Percentiles rank a stretch among this genome's conserved stretches.
Conservation (phyloP, 768 basidiomycete genomes). For the Myochromella boudieri region DNA sequence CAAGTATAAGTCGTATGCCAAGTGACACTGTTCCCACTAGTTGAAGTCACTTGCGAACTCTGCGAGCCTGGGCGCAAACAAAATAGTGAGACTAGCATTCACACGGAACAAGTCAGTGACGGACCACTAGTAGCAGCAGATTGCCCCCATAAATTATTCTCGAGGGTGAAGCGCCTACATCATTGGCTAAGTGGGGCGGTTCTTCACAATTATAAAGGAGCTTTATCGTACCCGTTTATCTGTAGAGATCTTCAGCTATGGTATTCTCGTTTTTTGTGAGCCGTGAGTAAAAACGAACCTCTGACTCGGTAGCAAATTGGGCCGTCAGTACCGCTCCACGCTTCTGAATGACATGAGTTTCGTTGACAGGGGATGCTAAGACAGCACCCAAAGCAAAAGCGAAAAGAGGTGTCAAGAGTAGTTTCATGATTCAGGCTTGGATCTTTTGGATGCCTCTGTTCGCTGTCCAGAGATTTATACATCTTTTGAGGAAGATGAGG, state of each 20-base stretch:
- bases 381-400: not conserved
- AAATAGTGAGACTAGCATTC: not conserved
- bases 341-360: constrained; percentile 11
- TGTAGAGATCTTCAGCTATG: not conserved
- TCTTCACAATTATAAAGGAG: not conserved
- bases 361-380: constrained; percentile 5
- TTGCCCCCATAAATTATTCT: constrained; percentile 25
- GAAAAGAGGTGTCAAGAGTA: not conserved
- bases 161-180: constrained; percentile 11
- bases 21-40: constrained; percentile 19
- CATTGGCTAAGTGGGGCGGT: not conserved
- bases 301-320: constrained; percentile 22
- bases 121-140: constrained; percentile 21
- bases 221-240: not conserved
- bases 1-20: constrained; percentile 25
- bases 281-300: constrained; percentile 14
- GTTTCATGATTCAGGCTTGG: constrained; percentile 1
- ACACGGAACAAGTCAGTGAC: not conserved
- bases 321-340: constrained; percentile 22
- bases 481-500: not conserved
- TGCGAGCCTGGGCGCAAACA: constrained; percentile 17
- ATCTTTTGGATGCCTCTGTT: not conserved
- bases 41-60: constrained; percentile 23
- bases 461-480: not conserved
- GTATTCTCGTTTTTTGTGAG: no score